These are phyloP conservation scores for Neopestalotiopsis clavispora DNA, from an alignment of 2,329 filamentous ascomycete species.

Conservation along the genomic window DNA sequence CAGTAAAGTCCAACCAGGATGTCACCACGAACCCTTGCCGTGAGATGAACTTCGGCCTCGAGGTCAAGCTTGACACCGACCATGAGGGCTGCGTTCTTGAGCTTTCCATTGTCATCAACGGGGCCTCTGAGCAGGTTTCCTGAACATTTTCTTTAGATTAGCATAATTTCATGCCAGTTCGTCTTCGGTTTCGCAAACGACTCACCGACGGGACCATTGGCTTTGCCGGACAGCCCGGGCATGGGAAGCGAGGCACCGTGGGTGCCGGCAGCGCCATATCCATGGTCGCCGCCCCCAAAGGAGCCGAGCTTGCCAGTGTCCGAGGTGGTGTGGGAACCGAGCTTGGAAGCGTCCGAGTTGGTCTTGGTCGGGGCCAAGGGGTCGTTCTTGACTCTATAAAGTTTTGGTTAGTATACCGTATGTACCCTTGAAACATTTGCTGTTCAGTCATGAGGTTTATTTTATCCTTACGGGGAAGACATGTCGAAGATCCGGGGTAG, in stretches of 20 bases:
- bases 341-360: conserved; percentile 14
- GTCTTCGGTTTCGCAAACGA: too few species aligned
- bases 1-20: conserved; percentile 64
- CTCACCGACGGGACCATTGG: conserved; percentile 33
- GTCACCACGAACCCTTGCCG: conserved; percentile 64
- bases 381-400: background rate
- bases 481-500: background rate
- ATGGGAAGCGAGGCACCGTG: conserved; percentile 28
- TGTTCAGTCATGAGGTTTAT: too few species aligned
- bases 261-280: background rate
- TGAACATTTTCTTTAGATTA: conserved; percentile 26
- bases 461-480: conserved; percentile 1
- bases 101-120: conserved; percentile 59
- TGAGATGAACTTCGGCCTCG: conserved; percentile 66
- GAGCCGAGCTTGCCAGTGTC: conserved; percentile 16
- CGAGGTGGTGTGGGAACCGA: conserved; percentile 7
- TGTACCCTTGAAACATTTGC: too few species aligned
- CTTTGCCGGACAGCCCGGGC: conserved; percentile 33
- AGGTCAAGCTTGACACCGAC: conserved; percentile 68
- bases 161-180: background rate
- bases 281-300: background rate
- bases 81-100: conserved; percentile 62
- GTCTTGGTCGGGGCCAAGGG: background rate
- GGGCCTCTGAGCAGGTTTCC: conserved; percentile 63
- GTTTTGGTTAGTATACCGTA: too few species aligned